Evolutionary conservation across 2,329 filamentous ascomycete genomes (phyloP), one percentile per base, ranked within the genome.

Genomic region (Aspergillus eucalypticola): DNA sequence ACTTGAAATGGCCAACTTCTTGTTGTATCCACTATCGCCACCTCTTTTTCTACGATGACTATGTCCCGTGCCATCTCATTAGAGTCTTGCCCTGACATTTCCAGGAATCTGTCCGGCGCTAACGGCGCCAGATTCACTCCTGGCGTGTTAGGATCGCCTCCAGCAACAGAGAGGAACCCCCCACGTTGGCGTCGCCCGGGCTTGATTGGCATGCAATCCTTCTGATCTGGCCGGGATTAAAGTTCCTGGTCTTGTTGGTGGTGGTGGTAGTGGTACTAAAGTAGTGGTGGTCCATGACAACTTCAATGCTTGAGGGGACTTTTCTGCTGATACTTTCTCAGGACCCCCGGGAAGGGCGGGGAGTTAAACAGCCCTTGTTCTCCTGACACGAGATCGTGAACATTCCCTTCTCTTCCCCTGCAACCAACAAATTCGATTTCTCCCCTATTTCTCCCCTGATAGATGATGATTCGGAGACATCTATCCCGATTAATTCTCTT

Each of bases 161-260:
- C 44, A 29, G 23, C 21, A 54, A 21, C 11, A 19, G n/a, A 54
- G 21, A 25, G 19, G n/a, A 21, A 17, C 51, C 23, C 52, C 38
- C 52, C 52, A 54, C 52, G 52, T 44, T 35, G 51, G 23, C n/a
- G 38, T 25, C n/a, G 21, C n/a, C 23, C 17, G 35, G 19, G 17
- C 38, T 39, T 54, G 52, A 54, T 54, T 54, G 52, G 52, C 52
- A 54, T 54, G 52, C 17, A 23, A 32, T 35, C 52, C 25, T 10
- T 19, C 17, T 41, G 51, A 39, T 32, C 38, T 42, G 52, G 52
- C 35, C 52, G 39, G 38, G 52, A 54, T 54, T 54, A 54, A 8
- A 54, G 29, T 54, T 42, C 52, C 23, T 44, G 21, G 41, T 21
- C 17, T n/a, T 44, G 41, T 10, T 44, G 15, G 39, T 42, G 10